Conservation (phyloP, 1,139 yeast genomes). For the Candida neerlandica region DNA sequence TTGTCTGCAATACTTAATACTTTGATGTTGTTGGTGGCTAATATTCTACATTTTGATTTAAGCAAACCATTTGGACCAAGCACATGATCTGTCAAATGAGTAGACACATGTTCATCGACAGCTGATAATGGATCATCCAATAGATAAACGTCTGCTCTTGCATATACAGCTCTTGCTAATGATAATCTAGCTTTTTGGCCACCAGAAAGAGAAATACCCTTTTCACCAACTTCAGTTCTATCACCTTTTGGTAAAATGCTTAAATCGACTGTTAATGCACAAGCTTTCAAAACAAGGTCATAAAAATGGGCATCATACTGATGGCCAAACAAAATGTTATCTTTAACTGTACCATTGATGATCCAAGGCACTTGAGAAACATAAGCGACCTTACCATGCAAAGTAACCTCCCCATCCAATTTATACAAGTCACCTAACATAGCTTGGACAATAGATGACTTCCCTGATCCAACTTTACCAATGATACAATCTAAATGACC, state of each 20-base stretch:
- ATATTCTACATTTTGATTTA: constrained; percentile 70
- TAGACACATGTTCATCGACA: constrained; percentile 41
- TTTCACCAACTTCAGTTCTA: constrained; percentile 43
- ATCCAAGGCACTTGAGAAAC: constrained; percentile 90
- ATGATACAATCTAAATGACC: constrained; percentile 87
- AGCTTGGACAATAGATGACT: constrained; percentile 83
- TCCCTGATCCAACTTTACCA: constrained; percentile 93
- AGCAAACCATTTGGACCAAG: constrained; percentile 83
- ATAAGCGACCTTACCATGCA: constrained; percentile 84
- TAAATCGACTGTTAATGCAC: constrained; percentile 40
- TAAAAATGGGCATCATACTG: constrained; percentile 30
- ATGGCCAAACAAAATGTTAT: constrained; percentile 43
- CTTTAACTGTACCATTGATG: constrained; percentile 40
- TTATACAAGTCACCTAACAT: constrained; percentile 85
- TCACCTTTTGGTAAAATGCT: constrained; percentile 40
- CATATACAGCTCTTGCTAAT: constrained; percentile 42
- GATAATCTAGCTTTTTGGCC: constrained; percentile 45
- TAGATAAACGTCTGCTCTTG: constrained; percentile 40
- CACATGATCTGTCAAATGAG: constrained; percentile 34
- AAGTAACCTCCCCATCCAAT: constrained; percentile 69
- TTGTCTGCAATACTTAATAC: constrained; percentile 79
- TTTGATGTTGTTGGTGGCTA: constrained; percentile 88
- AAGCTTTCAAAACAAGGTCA: constrained; percentile 34
- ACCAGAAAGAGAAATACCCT: constrained; percentile 43
- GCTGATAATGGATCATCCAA: constrained; percentile 41